Evolutionary conservation across 2,329 filamentous ascomycete species (phyloP).

Genomic region (Zasmidium cellare): DNA sequence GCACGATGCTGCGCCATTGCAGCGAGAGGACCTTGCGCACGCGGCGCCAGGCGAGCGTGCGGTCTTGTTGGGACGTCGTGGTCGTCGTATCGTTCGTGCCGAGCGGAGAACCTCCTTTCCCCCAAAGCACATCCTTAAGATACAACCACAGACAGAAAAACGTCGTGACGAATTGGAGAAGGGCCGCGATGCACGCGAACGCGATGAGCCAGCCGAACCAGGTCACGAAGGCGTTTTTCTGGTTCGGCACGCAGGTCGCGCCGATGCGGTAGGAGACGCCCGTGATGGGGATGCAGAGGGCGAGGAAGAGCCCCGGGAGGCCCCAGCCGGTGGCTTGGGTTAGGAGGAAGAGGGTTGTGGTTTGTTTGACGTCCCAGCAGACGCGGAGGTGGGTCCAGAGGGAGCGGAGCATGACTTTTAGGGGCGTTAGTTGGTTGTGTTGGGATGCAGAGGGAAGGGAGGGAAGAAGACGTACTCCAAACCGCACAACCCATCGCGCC

Average conservation of each 20-base stretch:
- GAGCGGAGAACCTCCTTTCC: background rate
- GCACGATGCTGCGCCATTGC: slow-evolving; percentile 80
- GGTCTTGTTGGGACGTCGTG: slow-evolving; percentile 4
- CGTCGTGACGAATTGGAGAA: slow-evolving; percentile 37
- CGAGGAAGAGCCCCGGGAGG: slow-evolving; percentile 34
- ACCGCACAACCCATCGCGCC: slow-evolving; percentile 81
- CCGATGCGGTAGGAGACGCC: slow-evolving; percentile 62
- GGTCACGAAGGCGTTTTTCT: slow-evolving; percentile 38
- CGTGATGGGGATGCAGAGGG: slow-evolving; percentile 44
- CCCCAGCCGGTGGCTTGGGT: slow-evolving; percentile 34
- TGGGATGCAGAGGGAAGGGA: background rate
- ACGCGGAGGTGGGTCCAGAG: slow-evolving; percentile 42
- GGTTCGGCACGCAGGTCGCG: slow-evolving; percentile 83
- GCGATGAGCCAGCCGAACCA: slow-evolving; percentile 40
- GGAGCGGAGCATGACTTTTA: slow-evolving; percentile 53
- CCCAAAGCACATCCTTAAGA: slow-evolving; percentile 10
- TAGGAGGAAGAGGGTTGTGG: slow-evolving; percentile 32
- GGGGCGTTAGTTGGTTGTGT: background rate
- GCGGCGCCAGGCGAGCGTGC: slow-evolving; percentile 57
- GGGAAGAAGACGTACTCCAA: slow-evolving; percentile 56
- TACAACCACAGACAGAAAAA: slow-evolving; percentile 39
- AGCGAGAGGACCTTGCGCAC: slow-evolving; percentile 73
- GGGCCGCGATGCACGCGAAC: slow-evolving; percentile 34
- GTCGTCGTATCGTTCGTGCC: slow-evolving; percentile 1
- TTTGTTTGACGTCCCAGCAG: slow-evolving; percentile 38